Conservation (phyloP, 2,329 filamentous ascomycete species). For the Hymenoscyphus scutula region DNA sequence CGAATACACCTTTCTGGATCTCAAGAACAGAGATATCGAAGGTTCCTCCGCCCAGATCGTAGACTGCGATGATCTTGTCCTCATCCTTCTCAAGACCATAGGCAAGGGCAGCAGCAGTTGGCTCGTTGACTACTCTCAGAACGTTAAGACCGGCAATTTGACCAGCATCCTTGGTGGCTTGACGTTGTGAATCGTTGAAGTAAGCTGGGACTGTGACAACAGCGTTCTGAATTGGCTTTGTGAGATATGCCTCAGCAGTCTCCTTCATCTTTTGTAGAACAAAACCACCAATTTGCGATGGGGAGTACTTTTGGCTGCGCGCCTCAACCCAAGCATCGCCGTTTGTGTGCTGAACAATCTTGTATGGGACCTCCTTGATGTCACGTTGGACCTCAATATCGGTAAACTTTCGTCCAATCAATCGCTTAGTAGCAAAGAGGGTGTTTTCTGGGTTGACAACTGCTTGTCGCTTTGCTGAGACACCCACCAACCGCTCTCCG, state of each 20-base stretch:
- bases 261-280: constrained; percentile 99
- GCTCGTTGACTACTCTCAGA: constrained; percentile 96
- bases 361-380: constrained; percentile 96
- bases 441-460: constrained; percentile 99
- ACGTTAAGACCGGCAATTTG: constrained; percentile 96
- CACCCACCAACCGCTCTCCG: constrained; percentile 93
- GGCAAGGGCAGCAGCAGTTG: constrained; percentile 89
- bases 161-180: constrained; percentile 97
- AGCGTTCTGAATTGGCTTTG: constrained; percentile 89
- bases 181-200: constrained; percentile 98
- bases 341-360: constrained; percentile 95
- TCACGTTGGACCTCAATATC: constrained; percentile 93
- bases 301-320: constrained; percentile 92
- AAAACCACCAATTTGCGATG: constrained; percentile 97
- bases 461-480: constrained; percentile 95
- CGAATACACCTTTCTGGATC: constrained; percentile 97
- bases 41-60: constrained; percentile 97
- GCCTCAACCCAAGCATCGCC: constrained; percentile 95
- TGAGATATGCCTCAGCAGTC: constrained; percentile 89
- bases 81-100: constrained; percentile 95
- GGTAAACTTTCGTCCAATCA: constrained; percentile 96
- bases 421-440: constrained; percentile 96
- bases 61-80: constrained; percentile 88
- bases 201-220: constrained; percentile 97
- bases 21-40: constrained; percentile 98